Conservation (phyloP, 2,329 filamentous ascomycete species). For the Neodidymelliopsis sp. region DNA sequence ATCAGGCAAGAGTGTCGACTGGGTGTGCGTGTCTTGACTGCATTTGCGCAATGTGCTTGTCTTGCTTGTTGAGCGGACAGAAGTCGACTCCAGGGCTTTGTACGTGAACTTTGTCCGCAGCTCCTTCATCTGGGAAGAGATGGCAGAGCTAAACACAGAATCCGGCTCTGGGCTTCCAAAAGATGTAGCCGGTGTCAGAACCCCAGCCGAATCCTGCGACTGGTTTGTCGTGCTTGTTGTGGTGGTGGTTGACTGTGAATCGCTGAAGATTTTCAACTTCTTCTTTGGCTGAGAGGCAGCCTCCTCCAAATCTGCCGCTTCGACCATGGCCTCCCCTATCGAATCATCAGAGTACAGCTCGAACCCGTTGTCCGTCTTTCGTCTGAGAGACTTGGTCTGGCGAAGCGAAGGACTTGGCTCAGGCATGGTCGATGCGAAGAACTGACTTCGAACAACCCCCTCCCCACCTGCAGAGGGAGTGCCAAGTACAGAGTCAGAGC, state of each 20-base stretch:
- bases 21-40: slow-evolving; percentile 16
- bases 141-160: slow-evolving; percentile 32
- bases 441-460: slow-evolving; percentile 53
- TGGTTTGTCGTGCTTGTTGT: slow-evolving; percentile 31
- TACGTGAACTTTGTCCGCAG: slow-evolving; percentile 45
- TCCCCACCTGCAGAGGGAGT: slow-evolving; percentile 36
- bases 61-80: slow-evolving; percentile 7
- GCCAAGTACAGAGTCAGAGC: slow-evolving; percentile 49
- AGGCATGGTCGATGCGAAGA: slow-evolving; percentile 49
- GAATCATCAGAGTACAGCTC: slow-evolving; percentile 59
- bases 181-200: slow-evolving; percentile 43
- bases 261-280: slow-evolving; percentile 44
- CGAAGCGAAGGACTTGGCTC: slow-evolving; percentile 53
- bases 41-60: slow-evolving; percentile 17
- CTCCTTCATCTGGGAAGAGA: slow-evolving; percentile 39
- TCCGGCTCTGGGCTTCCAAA: slow-evolving; percentile 38
- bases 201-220: slow-evolving; percentile 39
- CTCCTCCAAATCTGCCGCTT: slow-evolving; percentile 45
- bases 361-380: slow-evolving; percentile 50
- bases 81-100: slow-evolving; percentile 15
- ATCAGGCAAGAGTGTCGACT: slow-evolving; percentile 12
- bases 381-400: slow-evolving; percentile 39
- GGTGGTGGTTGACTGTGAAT: slow-evolving; percentile 41
- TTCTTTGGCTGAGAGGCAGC: slow-evolving; percentile 39
- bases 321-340: slow-evolving; percentile 52